Base-by-base conservation (phyloP, 1,284 basidiomycete genomes). In the Afroboletus lepidellus region DNA sequence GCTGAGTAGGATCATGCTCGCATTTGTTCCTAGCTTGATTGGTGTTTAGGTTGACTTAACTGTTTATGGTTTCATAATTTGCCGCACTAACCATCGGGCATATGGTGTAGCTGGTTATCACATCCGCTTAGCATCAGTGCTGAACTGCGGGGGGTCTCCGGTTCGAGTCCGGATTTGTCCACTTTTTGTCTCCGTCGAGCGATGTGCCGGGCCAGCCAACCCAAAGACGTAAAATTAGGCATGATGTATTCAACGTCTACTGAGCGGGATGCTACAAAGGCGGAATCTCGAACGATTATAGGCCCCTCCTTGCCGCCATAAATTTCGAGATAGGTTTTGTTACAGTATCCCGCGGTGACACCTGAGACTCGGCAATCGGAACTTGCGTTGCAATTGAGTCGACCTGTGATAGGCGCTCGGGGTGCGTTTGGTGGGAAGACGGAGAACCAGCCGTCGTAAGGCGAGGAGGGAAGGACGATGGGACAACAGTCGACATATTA, bases 81-180 rank as follows among this genome's bases (percentile, higher is more conserved):
- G 34, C 18, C 34, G 34, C 18, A 20, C 33, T 16, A n/a, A 8
- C 20, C 11, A 16, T 51, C 7, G 71, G 73, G 72, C 73, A 65
- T 66, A 72, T 75, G 72, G 73, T 75, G 73, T 74, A 74, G 73
- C 73, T 75, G 74, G 74, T 73, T 74, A 75, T 75, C 73, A 74
- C 74, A 69, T 69, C 69, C 71, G 72, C 73, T 74, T 73, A 73
- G 73, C 73, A 74, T 61, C 8, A 20, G 1, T 21, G 11, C 6
- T n/a, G 16, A 36, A 5, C 6, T 70, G 65, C 67, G 68, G 67
- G 68, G 63, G 68, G 67, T 67, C 67, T 70, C 66, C 66, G 68
- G 68, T 67, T 67, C 65, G 68, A 67, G 66, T 67, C 68, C 65
- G 66, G 66, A 69, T 67, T 67, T 67, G 65, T 70, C 68, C 67